Evolutionary conservation across 352 stramenopile species (phyloP).

Genomic region (Globisporangium yorkense): DNA sequence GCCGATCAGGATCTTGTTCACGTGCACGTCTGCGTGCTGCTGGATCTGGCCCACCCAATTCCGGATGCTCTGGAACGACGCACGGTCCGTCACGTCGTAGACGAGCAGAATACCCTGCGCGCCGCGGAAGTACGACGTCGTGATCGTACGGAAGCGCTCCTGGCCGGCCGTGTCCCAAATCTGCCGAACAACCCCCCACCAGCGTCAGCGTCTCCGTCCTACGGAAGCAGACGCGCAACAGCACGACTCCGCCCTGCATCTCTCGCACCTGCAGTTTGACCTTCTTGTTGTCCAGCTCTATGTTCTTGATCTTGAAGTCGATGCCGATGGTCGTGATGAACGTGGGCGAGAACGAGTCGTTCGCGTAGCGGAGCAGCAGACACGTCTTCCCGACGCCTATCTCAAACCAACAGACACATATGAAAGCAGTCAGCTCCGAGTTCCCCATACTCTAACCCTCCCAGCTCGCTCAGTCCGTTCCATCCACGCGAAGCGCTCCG

Average conservation of each 20-base stretch:
- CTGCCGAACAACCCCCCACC: slow-evolving; percentile 9
- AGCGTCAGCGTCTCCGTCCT: no score
- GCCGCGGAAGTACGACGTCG: slow-evolving; percentile 98
- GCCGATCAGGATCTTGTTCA: slow-evolving; percentile 99
- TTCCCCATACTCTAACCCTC: background rate
- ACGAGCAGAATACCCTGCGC: slow-evolving; percentile 98
- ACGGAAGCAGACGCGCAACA: background rate
- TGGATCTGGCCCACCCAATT: slow-evolving; percentile 98
- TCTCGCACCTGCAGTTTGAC: slow-evolving; percentile 91
- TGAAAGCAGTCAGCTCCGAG: background rate
- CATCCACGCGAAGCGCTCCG: background rate
- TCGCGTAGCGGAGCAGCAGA: slow-evolving; percentile 83
- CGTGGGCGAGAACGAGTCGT: slow-evolving; percentile 88
- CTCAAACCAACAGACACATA: slow-evolving; percentile 1
- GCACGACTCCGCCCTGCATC: no score
- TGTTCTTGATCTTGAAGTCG: slow-evolving; percentile 92
- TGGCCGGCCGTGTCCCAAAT: slow-evolving; percentile 99
- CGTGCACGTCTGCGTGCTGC: slow-evolving; percentile 98
- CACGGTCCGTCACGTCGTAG: slow-evolving; percentile 97
- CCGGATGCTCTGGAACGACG: slow-evolving; percentile 96
- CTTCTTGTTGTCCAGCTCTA: slow-evolving; percentile 94
- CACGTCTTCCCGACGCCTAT: slow-evolving; percentile 87
- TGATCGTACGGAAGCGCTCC: slow-evolving; percentile 99
- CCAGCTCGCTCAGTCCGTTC: background rate
- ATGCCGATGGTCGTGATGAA: slow-evolving; percentile 91